Base-by-base conservation (phyloP, 2,329 filamentous ascomycete genomes). In the Aspergillus sp. region DNA sequence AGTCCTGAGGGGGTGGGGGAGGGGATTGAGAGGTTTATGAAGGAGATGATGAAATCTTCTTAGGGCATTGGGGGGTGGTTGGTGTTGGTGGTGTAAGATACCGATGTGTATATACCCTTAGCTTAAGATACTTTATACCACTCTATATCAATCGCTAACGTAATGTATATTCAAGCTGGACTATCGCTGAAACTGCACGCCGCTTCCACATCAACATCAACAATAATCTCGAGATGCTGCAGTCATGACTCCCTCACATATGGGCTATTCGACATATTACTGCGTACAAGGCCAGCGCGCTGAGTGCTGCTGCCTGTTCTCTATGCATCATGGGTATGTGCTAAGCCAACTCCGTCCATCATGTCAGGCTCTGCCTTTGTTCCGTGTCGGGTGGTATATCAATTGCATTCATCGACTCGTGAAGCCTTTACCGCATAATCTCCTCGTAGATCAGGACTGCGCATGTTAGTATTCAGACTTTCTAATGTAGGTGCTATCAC, bases 381-480 rank as follows among this genome's bases (percentile, higher is more conserved):
- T 41, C 36, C 25, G n/a, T 19, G 38, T 27, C 25, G 17, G 32
- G 32, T 36, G 42, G 54, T 41, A 25, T 47, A 30, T 44, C 36
- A 57, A 36, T 49, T 51, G 57, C 19, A 42, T n/a, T 42, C 39
- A 59, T 59, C 27, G 27, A 41, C 23, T 44, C 27, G 17, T 52
- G 30, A 42, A 36, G 41, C 42, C 36, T 61, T 58, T 83, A 88
- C 78, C 87, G 84, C 87, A 89, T 98, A 72, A 98, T 98, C 82
- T 99, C 95, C 77, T 97, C 88, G 81, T 94, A 99, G 79, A 99
- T 99, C 75, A 99, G 84, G 73, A 82, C 87, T 88, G 23, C 2
- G 23, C 0, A 38, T 7, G 56, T 72, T 54, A 71, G 64, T 52
- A 50, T 21, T 3, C 1, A 30, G 17, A 30, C 11, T 4, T n/a